These are phyloP conservation scores for Suhomyces guaymorum DNA, from an alignment of 1,139 yeast species.

Conservation along the genomic window DNA sequence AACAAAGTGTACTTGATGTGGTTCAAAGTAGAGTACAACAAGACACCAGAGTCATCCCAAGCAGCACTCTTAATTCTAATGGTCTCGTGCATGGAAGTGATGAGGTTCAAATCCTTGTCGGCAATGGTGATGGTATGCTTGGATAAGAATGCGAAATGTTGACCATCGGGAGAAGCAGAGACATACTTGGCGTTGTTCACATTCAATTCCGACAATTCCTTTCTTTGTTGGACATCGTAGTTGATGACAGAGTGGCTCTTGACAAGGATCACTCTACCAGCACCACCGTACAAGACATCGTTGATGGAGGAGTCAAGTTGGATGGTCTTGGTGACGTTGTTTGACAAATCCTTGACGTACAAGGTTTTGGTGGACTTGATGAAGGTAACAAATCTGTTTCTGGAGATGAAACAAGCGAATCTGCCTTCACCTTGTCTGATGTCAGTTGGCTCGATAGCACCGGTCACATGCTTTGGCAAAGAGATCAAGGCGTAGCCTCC, in stretches of 20 bases:
- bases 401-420: conserved; percentile 86
- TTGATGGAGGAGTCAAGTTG: conserved; percentile 70
- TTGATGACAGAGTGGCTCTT: conserved; percentile 72
- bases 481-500: conserved; percentile 71
- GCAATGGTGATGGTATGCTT: conserved; percentile 93
- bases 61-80: conserved; percentile 96
- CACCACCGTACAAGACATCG: conserved; percentile 77
- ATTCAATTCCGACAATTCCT: conserved; percentile 66
- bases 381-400: conserved; percentile 90
- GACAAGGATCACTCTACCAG: conserved; percentile 79
- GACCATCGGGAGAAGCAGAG: conserved; percentile 86
- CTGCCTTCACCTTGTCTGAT: conserved; percentile 79
- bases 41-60: conserved; percentile 94
- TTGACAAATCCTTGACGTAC: conserved; percentile 81
- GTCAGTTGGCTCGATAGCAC: conserved; percentile 87
- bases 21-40: conserved; percentile 90
- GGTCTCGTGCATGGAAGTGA: conserved; percentile 92
- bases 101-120: conserved; percentile 70
- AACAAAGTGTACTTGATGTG: conserved; percentile 91
- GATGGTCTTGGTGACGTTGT: conserved; percentile 78
- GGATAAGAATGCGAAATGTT: conserved; percentile 81
- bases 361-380: conserved; percentile 62
- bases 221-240: conserved; percentile 92
- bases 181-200: conserved; percentile 86
- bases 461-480: conserved; percentile 85